Conservation (phyloP, 1,284 basidiomycete species). For the Omphalotus olearius region DNA sequence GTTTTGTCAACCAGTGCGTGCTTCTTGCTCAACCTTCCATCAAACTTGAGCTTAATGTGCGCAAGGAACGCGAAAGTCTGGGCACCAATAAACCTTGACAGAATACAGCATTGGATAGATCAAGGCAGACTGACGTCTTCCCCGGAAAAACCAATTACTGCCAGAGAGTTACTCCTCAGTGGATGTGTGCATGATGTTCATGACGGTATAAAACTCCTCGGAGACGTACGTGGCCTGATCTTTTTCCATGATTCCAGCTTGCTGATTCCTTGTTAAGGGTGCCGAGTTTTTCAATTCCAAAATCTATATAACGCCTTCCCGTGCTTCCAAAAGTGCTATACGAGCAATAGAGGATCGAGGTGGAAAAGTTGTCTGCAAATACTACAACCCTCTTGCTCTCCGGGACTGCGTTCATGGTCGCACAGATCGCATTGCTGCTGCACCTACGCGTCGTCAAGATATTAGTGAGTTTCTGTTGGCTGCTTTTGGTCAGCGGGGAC, state of each 20-base stretch:
- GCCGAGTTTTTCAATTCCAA: slow-evolving; percentile 65
- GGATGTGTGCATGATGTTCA: slow-evolving; percentile 87
- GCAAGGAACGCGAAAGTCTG: slow-evolving; percentile 68
- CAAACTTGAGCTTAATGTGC: background rate
- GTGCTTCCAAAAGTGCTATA: slow-evolving; percentile 86
- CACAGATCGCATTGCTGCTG: slow-evolving; percentile 65
- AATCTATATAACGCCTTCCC: slow-evolving; percentile 80
- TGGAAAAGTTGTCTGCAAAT: slow-evolving; percentile 86
- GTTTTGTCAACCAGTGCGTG: slow-evolving; percentile 88
- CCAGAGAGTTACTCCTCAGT: slow-evolving; percentile 78
- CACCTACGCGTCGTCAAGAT: slow-evolving; percentile 81
- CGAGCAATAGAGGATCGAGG: slow-evolving; percentile 78
- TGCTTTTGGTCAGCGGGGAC: background rate
- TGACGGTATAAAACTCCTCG: slow-evolving; percentile 90
- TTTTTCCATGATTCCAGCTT: slow-evolving; percentile 6
- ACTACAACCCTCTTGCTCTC: slow-evolving; percentile 86
- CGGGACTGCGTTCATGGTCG: slow-evolving; percentile 76
- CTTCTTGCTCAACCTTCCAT: no score
- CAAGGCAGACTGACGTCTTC: slow-evolving; percentile 78
- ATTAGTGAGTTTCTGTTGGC: slow-evolving; percentile 55
- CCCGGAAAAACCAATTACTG: slow-evolving; percentile 84
- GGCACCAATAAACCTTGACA: slow-evolving; percentile 84
- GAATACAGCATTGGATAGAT: slow-evolving; percentile 90
- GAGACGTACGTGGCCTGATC: slow-evolving; percentile 52
- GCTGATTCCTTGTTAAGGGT: slow-evolving; percentile 40